Conservation (phyloP, 768 basidiomycete species). For the Pholiota conissans region DNA sequence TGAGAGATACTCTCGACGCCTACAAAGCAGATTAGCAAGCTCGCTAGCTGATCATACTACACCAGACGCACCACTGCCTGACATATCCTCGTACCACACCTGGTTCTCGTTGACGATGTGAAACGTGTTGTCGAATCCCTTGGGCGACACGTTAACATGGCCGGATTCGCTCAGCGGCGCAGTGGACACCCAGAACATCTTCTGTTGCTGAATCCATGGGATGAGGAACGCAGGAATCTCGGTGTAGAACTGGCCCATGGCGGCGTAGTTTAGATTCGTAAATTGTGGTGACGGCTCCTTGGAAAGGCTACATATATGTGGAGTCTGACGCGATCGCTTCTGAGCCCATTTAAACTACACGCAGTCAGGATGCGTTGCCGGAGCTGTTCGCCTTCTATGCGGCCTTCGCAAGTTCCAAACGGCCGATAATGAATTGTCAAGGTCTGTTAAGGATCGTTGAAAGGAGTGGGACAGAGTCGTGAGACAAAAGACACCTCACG, state of each 20-base stretch:
- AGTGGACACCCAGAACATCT: constrained; percentile 65
- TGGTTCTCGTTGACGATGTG: constrained; percentile 45
- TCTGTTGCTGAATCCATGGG: constrained; percentile 54
- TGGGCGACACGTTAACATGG: constrained; percentile 66
- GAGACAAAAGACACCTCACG: too few species aligned
- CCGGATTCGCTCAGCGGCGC: constrained; percentile 57
- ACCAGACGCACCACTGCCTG: constrained; percentile 52
- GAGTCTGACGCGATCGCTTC: not conserved
- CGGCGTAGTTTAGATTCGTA: not conserved
- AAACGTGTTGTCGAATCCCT: constrained; percentile 52
- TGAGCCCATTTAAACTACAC: too few species aligned
- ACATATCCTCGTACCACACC: constrained; percentile 71
- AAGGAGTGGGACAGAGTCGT: too few species aligned
- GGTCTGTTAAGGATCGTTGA: too few species aligned
- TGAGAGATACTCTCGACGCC: constrained; percentile 59
- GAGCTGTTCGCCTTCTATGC: too few species aligned
- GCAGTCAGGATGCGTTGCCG: too few species aligned
- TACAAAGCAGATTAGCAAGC: not conserved
- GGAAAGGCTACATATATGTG: not conserved
- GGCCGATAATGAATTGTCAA: too few species aligned
- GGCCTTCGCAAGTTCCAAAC: too few species aligned
- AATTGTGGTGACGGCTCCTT: not conserved
- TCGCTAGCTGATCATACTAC: not conserved
- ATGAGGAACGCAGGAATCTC: constrained; percentile 49
- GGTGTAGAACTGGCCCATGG: constrained; percentile 56